These are phyloP conservation scores for Calocera cornea DNA, from an alignment of 768 basidiomycete species.

Conservation along the genomic window DNA sequence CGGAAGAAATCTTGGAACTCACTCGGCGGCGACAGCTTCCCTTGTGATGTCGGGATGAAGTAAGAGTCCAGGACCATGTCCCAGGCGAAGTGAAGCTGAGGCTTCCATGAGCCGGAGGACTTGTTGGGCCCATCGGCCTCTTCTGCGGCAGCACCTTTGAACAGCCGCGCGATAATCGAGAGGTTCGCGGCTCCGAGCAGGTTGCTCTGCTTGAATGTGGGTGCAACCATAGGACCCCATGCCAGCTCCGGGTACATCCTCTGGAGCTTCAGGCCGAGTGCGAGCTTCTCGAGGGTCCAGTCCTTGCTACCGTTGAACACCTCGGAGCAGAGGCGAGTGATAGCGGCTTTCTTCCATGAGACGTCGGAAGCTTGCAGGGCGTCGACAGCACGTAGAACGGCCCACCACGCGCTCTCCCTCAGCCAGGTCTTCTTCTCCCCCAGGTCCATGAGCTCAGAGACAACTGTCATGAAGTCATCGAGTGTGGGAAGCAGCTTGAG, in stretches of 20 bases:
- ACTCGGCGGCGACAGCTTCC: constrained; percentile 21
- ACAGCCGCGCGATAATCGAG: constrained; percentile 51
- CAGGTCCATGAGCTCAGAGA: constrained; percentile 48
- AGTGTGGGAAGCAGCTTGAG: constrained; percentile 31
- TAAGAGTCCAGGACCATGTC: constrained; percentile 63
- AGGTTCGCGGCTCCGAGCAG: constrained; percentile 63
- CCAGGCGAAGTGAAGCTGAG: constrained; percentile 89
- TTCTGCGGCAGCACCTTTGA: constrained; percentile 48
- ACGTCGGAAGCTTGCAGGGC: constrained; percentile 44
- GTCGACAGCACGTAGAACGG: constrained; percentile 50
- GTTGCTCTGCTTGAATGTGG: constrained; percentile 63
- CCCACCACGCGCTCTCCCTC: constrained; percentile 83
- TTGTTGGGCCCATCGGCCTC: constrained; percentile 35
- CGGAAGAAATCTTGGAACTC: constrained; percentile 80
- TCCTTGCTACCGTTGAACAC: constrained; percentile 40
- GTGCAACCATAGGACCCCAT: constrained; percentile 52
- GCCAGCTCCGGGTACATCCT: constrained; percentile 42
- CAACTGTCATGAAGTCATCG: constrained; percentile 42
- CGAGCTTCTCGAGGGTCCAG: constrained; percentile 87
- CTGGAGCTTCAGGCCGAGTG: constrained; percentile 61
- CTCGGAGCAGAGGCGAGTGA: constrained; percentile 35
- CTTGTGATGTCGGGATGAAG: constrained; percentile 32
- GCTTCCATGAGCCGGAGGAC: constrained; percentile 51
- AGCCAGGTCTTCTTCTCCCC: constrained; percentile 84
- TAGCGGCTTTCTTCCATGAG: constrained; percentile 56